Conservation (phyloP, 2,329 filamentous ascomycete genomes). For the Claviceps sp. region DNA sequence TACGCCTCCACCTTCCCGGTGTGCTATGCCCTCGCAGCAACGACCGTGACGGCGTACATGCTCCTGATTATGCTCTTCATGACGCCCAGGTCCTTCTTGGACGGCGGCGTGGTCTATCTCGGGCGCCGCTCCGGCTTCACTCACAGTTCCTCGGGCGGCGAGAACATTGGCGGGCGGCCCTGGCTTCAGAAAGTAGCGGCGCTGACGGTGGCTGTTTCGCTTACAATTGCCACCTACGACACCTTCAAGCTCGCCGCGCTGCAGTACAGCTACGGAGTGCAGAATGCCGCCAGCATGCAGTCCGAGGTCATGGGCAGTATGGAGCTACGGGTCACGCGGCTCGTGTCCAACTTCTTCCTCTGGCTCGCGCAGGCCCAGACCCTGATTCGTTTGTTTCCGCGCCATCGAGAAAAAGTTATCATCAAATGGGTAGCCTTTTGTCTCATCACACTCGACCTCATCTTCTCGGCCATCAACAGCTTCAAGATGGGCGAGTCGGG, state of each 20-base stretch:
- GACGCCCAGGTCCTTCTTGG: slow-evolving; percentile 84
- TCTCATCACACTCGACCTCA: slow-evolving; percentile 77
- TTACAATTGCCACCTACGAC: slow-evolving; percentile 87
- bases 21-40: slow-evolving; percentile 82
- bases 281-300: slow-evolving; percentile 67
- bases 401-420: slow-evolving; percentile 92
- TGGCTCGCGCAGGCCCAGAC: slow-evolving; percentile 98
- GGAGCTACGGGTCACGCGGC: slow-evolving; percentile 77
- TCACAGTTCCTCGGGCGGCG: slow-evolving; percentile 61
- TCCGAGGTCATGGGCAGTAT: slow-evolving; percentile 68
- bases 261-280: slow-evolving; percentile 68
- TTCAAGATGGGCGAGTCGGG: slow-evolving; percentile 44
- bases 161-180: slow-evolving; percentile 80
- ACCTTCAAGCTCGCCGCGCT: slow-evolving; percentile 73
- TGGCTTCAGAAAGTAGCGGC: slow-evolving; percentile 82
- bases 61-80: slow-evolving; percentile 89
- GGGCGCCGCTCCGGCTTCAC: slow-evolving; percentile 78
- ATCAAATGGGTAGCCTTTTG: slow-evolving; percentile 98
- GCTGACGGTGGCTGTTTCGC: slow-evolving; percentile 62
- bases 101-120: slow-evolving; percentile 71
- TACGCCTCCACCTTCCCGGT: slow-evolving; percentile 89
- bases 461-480: slow-evolving; percentile 85
- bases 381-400: slow-evolving; percentile 84
- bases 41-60: slow-evolving; percentile 82
- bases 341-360: slow-evolving; percentile 91